These are phyloP conservation scores for Chrysanthemum seticuspe DNA, from an alignment of 129 eudicot genomes.

Conservation along the genomic window DNA sequence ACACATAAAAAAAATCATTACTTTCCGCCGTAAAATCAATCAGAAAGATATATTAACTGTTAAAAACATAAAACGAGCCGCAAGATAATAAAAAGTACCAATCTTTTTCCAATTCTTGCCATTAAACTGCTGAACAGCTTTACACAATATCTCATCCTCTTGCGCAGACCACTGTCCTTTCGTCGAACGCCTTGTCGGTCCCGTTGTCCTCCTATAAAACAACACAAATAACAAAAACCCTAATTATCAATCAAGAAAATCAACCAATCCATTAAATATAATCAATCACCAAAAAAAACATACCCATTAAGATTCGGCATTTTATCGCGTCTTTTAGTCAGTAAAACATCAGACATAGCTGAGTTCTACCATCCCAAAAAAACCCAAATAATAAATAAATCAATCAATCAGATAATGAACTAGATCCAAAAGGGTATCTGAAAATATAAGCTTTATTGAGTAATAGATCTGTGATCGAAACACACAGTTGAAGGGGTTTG, in stretches of 20 bases:
- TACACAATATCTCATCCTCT: conserved; percentile 89
- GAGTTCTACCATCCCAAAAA: conserved; percentile 24
- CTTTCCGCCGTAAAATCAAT: too few species aligned
- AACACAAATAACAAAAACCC: conserved; percentile 4
- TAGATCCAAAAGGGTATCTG: conserved; percentile 10
- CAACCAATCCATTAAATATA: not conserved
- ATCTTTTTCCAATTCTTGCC: conserved; percentile 99
- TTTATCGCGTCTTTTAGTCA: conserved; percentile 42
- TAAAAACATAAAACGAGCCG: not conserved
- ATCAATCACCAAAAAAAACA: not conserved
- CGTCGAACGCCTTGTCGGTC: conserved; percentile 93
- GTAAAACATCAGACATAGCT: conserved; percentile 52
- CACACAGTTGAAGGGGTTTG: not conserved
- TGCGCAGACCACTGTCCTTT: conserved; percentile 98
- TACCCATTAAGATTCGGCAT: conserved; percentile 79
- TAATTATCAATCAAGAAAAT: conserved; percentile 6
- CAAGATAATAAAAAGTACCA: conserved; percentile 45
- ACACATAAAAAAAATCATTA: not conserved
- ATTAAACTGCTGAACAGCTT: conserved; percentile 90
- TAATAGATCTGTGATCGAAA: conserved; percentile 31
- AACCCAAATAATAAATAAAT: not conserved
- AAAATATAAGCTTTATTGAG: conserved; percentile 7
- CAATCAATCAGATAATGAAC: not conserved
- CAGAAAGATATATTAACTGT: not conserved
- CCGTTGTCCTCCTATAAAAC: conserved; percentile 38